Evolutionary conservation across 2,329 filamentous ascomycete species (phyloP).

Genomic region (Colletotrichum incanum): DNA sequence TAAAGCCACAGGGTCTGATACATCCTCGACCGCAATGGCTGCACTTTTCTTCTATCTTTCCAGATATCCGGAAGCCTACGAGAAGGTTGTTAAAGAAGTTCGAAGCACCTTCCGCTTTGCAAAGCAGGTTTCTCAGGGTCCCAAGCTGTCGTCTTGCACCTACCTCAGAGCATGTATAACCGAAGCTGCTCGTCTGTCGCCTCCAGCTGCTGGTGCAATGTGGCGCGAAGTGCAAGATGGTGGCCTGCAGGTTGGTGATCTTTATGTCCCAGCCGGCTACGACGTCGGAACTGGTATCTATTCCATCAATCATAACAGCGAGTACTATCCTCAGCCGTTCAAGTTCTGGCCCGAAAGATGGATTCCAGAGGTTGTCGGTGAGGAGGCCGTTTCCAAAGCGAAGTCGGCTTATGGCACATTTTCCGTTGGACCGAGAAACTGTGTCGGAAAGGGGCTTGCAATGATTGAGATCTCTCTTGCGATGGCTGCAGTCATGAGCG

Average conservation of each 20-base stretch:
- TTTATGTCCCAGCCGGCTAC: conserved; percentile 15
- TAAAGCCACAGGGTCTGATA: conserved; percentile 6
- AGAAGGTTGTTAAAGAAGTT: conserved; percentile 15
- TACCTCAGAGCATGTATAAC: conserved; percentile 61
- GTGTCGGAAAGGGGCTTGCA: conserved; percentile 26
- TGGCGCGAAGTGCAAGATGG: conserved; percentile 40
- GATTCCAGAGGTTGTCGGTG: neutral
- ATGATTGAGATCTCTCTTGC: conserved; percentile 29
- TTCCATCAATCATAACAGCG: conserved; percentile 25
- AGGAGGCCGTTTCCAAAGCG: conserved; percentile 15
- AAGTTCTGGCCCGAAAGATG: conserved; percentile 28
- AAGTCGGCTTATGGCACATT: conserved; percentile 22
- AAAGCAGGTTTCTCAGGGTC: conserved; percentile 54
- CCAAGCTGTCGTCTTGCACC: conserved; percentile 50
- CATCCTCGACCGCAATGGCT: conserved; percentile 27
- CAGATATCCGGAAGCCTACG: conserved; percentile 22
- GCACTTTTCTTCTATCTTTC: conserved; percentile 32
- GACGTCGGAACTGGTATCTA: conserved; percentile 29
- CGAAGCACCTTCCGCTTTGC: conserved; percentile 30
- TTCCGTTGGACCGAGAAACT: conserved; percentile 30
- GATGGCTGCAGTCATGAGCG: conserved; percentile 28
- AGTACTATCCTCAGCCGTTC: conserved; percentile 23
- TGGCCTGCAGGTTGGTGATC: neutral
- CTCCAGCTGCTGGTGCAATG: conserved; percentile 19
- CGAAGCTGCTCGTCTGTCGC: conserved; percentile 44